These are phyloP conservation scores for Pythium phragmiticola DNA, from an alignment of 352 stramenopile genomes.

Conservation along the genomic window DNA sequence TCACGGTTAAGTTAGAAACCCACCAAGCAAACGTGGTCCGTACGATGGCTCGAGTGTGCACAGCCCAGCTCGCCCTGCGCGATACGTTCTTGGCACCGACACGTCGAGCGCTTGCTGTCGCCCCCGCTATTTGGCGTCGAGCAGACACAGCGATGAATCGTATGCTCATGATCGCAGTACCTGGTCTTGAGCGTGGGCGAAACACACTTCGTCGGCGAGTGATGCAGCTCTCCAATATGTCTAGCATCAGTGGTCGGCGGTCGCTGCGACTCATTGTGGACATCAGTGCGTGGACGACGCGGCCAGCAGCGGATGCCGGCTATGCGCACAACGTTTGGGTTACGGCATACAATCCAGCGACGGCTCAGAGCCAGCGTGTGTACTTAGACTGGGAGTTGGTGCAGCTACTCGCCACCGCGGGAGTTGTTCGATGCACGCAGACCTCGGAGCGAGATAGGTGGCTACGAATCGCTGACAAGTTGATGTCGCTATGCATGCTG, in stretches of 20 bases:
- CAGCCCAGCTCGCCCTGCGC: conserved; percentile 38
- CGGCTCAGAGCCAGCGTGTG: conserved; percentile 40
- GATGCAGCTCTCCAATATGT: conserved; percentile 27
- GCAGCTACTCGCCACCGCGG: conserved; percentile 37
- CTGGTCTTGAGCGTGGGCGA: conserved; percentile 37
- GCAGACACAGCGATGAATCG: conserved; percentile 15
- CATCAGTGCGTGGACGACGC: conserved; percentile 37
- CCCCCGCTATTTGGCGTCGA: conserved; percentile 34
- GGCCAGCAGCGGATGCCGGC: background rate
- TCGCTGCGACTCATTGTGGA: conserved; percentile 46
- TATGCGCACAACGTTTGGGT: conserved; percentile 37
- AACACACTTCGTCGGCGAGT: conserved; percentile 45
- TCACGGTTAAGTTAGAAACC: conserved; percentile 32
- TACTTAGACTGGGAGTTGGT: conserved; percentile 76
- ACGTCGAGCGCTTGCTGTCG: conserved; percentile 48
- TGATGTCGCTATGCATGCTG: conserved; percentile 61
- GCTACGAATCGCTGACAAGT: conserved; percentile 36
- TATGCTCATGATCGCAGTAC: conserved; percentile 40
- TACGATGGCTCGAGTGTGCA: conserved; percentile 40
- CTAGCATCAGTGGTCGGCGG: conserved; percentile 1
- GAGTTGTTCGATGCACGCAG: conserved; percentile 8
- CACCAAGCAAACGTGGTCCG: conserved; percentile 26
- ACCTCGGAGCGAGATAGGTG: conserved; percentile 20
- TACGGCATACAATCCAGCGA: conserved; percentile 51
- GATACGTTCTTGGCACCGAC: conserved; percentile 45